Evolutionary conservation across 305 asterid genomes (phyloP).

Genomic region (Fraxinus greggii): DNA sequence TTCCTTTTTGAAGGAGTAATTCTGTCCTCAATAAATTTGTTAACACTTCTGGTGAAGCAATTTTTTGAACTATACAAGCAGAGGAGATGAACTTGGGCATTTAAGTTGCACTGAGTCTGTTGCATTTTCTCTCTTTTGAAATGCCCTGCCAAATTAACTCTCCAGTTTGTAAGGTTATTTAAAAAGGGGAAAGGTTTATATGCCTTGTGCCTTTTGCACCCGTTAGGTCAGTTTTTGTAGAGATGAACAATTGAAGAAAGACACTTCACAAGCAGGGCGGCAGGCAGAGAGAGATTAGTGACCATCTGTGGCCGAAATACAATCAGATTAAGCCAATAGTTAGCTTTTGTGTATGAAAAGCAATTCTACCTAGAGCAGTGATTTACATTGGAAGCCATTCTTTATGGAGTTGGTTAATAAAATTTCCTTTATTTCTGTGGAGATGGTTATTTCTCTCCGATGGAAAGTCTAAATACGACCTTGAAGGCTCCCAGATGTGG

Average conservation of each 20-base stretch:
- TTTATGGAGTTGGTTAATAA: neutral
- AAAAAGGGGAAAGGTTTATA: neutral
- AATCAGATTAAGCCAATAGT: neutral
- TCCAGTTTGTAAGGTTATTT: slow-evolving; percentile 1
- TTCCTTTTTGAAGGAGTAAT: neutral
- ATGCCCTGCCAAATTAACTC: slow-evolving; percentile 6
- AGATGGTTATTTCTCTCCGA: neutral
- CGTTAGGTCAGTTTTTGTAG: neutral
- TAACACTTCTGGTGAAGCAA: slow-evolving; percentile 14
- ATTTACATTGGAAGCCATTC: neutral
- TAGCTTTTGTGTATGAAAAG: neutral
- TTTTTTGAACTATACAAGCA: slow-evolving; percentile 11
- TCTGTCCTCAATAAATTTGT: neutral
- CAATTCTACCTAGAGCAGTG: neutral
- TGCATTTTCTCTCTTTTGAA: neutral
- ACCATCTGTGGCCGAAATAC: neutral
- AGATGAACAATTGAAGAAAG: neutral
- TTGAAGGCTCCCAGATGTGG: neutral
- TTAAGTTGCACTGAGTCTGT: slow-evolving; percentile 5
- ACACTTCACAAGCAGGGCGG: neutral
- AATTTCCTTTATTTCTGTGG: slow-evolving; percentile 11
- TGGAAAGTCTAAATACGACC: neutral
- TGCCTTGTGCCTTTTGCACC: neutral
- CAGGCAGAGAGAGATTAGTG: neutral
- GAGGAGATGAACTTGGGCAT: slow-evolving; percentile 4